phyloP scores from a whole-genome alignment of 805 yeast genomes.

The Hanseniaspora meyeri region DNA sequence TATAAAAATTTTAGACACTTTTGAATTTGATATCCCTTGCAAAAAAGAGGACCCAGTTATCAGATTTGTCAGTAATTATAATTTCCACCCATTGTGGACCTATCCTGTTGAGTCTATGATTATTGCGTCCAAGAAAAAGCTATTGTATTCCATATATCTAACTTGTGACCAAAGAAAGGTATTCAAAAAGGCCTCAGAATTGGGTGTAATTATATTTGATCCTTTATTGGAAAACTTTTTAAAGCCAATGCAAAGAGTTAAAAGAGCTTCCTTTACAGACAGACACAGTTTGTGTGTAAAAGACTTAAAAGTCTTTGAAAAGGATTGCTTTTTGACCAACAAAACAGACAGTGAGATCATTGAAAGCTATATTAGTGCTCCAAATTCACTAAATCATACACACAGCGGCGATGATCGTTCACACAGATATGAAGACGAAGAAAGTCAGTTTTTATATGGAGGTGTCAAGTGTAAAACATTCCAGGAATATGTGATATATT shows the following conservation, averaged over 20 bases:
- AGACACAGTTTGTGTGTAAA: background rate
- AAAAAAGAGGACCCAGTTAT: background rate
- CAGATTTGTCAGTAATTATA: conserved; percentile 6
- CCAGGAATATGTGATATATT: background rate
- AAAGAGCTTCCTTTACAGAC: background rate
- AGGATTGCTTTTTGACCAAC: background rate
- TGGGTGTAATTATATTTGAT: background rate
- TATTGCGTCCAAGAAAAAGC: background rate
- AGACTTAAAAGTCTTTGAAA: background rate
- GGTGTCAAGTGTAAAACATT: background rate
- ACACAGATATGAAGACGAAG: background rate
- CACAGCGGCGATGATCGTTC: background rate
- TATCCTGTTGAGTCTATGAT: background rate
- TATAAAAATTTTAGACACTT: background rate
- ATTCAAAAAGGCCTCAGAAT: background rate
- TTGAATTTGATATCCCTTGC: conserved; percentile 8
- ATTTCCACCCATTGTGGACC: background rate
- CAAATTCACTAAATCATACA: background rate
- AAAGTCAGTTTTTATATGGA: background rate
- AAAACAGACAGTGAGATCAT: background rate
- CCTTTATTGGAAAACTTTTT: background rate
- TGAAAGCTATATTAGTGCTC: background rate
- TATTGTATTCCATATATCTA: background rate
- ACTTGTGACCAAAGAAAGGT: background rate
- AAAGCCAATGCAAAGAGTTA: background rate